Evolutionary conservation across 2,329 filamentous ascomycete species (phyloP), one percentile per base, ranked within the genome.

Genomic region (Exophiala mesophila): DNA sequence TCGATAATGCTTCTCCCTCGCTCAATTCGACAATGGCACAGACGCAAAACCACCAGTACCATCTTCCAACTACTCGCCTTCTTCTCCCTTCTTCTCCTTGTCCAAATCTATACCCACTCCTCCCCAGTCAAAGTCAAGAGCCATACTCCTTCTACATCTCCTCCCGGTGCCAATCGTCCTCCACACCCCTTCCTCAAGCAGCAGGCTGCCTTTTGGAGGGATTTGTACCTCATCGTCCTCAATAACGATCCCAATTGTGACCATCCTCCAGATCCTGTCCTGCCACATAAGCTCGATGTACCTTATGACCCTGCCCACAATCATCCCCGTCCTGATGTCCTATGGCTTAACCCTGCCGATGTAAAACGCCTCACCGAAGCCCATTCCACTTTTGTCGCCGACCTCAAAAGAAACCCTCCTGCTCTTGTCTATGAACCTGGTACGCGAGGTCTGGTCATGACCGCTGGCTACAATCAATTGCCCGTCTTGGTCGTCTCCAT

Each of bases 401-500:
- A 63, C 34, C 51, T 65, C 32, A 52, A 41, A 21, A 38, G 26
- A 5, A 20, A 24, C 29, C 35, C 42, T 30, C 41, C 40, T 21
- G 15, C 16, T n/a, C 37, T 41, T 19, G 32, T 34, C 17, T 34
- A 34, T 19, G 32, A 19, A 8, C 32, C 32, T 6, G n/a, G 16
- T n/a, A 55, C 55, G 4, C 47, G 47, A 26, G 63, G 63, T 9
- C 56, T 67, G 32, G 63, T 63, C 6, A 58, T 59, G 10, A 59
- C 70, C 9, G 69, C 67, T 0, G 67, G 67, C 10, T 65, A 63
- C 1, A 49, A 58, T 12, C 70, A 69, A 43, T 55, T 70, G 7
- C 67, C 68, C 2, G 64, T 68, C 1, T 57, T 71, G 30, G 59
- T 68, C 5, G 65, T 69, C 4, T 68, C 66, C 1, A 56, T 72